Evolutionary conservation across 495 filamentous ascomycete genomes (phyloP).

Genomic region (Aspergillus funiculosus): DNA sequence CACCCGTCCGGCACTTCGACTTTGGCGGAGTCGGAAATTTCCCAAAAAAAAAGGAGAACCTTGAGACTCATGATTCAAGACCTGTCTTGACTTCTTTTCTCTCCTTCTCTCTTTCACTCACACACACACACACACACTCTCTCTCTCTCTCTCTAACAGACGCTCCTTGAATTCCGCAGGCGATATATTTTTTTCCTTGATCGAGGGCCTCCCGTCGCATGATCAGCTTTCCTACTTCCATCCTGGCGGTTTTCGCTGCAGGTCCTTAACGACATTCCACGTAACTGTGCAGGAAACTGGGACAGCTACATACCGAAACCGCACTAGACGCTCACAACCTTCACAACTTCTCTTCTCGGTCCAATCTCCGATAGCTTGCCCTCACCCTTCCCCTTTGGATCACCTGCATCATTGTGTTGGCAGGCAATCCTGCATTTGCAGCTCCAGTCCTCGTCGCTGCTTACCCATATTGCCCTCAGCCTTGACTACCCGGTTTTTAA

Average conservation of each 20-base stretch:
- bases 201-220: constrained; percentile 29
- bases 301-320: constrained; percentile 28
- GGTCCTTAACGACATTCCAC: constrained; percentile 33
- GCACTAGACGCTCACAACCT: constrained; percentile 29
- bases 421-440: constrained; percentile 33
- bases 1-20: too few species aligned
- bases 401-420: constrained; percentile 42
- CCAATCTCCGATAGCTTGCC: constrained; percentile 34
- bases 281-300: constrained; percentile 40
- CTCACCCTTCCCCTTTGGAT: constrained; percentile 39
- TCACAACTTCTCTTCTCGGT: constrained; percentile 27
- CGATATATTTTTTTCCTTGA: constrained; percentile 8
- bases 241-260: constrained; percentile 25
- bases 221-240: constrained; percentile 29
- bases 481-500: constrained; percentile 11
- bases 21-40: constrained; percentile 7
- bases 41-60: constrained; percentile 8
- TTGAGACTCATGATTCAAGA: constrained; percentile 2
- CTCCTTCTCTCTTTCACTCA: too few species aligned
- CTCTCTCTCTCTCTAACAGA: too few species aligned
- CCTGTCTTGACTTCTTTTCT: constrained; percentile 1
- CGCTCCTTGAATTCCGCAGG: constrained; percentile 10
- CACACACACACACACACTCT: too few species aligned
- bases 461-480: constrained; percentile 23
- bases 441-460: constrained; percentile 18